phyloP scores from a whole-genome alignment of 495 filamentous ascomycete species.

The Tuber melanosporum region DNA sequence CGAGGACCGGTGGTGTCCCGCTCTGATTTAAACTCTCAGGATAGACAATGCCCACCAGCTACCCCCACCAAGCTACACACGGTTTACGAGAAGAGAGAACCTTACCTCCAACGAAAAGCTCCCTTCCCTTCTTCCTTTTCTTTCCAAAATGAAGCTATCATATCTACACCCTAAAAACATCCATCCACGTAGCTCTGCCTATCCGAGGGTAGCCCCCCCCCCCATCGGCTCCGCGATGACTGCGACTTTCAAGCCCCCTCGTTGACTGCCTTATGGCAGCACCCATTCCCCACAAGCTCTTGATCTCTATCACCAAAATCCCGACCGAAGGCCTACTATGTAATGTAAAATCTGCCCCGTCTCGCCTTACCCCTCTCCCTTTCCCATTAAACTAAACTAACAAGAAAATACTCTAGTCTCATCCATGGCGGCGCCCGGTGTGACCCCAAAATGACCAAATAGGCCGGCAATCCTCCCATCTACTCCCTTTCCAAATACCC shows the following conservation, averaged over 20 bases:
- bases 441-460: slow-evolving; percentile 59
- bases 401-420: slow-evolving; percentile 48
- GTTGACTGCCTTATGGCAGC: not conserved
- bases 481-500: slow-evolving; percentile 42
- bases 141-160: not conserved
- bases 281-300: not conserved
- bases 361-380: not conserved
- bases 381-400: not conserved
- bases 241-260: not conserved
- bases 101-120: not conserved
- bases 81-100: not conserved
- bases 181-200: not conserved
- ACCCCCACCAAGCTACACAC: not conserved
- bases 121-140: not conserved
- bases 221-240: not conserved
- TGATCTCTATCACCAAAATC: slow-evolving; percentile 22
- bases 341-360: slow-evolving; percentile 44
- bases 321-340: slow-evolving; percentile 44
- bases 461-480: slow-evolving; percentile 49
- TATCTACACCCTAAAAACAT: not conserved
- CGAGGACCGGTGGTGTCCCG: not conserved
- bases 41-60: not conserved
- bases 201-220: too few relatives aligned
- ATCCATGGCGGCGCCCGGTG: slow-evolving; percentile 90
- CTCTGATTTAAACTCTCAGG: not conserved